Conservation (phyloP, 2,329 filamentous ascomycete species). For the Arthrobotrys sphaeroides region DNA sequence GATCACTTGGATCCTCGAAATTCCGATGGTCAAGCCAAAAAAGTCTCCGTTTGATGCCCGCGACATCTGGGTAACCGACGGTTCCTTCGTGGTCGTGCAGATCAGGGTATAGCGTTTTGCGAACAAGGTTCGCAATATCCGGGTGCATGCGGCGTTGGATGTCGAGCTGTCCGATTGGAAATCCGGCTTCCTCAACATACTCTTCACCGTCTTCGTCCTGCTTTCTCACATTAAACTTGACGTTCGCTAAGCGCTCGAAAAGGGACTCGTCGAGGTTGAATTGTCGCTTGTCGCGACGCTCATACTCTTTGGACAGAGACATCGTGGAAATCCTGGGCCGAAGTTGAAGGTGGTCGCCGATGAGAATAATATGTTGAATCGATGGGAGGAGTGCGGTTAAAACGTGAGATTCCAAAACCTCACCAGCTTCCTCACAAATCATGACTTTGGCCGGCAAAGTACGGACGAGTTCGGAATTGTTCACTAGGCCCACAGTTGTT, state of each 20-base stretch:
- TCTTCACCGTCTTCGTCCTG: constrained; percentile 60
- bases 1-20: constrained; percentile 61
- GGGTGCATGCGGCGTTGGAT: constrained; percentile 74
- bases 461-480: constrained; percentile 65
- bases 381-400: constrained; percentile 70
- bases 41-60: constrained; percentile 67
- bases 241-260: constrained; percentile 69
- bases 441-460: constrained; percentile 68
- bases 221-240: constrained; percentile 12
- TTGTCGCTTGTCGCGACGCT: constrained; percentile 61
- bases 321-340: constrained; percentile 69
- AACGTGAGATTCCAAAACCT: constrained; percentile 73
- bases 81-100: constrained; percentile 66
- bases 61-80: constrained; percentile 63
- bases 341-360: constrained; percentile 72
- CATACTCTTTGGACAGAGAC: constrained; percentile 66
- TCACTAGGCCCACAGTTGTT: constrained; percentile 70
- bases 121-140: constrained; percentile 69
- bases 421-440: constrained; percentile 74
- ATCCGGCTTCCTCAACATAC: constrained; percentile 57
- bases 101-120: constrained; percentile 68
- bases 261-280: constrained; percentile 69
- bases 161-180: constrained; percentile 64
- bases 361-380: constrained; percentile 71
- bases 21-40: constrained; percentile 72